These are phyloP conservation scores for Solanum chacoense DNA, from an alignment of 305 asterid species.

Conservation along the genomic window DNA sequence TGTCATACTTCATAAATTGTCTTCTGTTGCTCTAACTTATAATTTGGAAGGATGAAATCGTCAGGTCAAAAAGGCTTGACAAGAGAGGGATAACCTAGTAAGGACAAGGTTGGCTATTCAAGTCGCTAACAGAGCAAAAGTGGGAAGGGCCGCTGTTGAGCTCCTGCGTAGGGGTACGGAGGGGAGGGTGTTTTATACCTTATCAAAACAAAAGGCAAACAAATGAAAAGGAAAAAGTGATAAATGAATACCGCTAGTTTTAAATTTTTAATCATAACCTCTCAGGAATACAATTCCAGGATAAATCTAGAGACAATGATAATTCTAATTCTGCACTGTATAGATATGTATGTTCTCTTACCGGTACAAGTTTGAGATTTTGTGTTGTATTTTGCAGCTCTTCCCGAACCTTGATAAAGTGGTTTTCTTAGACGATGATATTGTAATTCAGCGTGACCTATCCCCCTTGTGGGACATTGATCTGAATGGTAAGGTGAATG, in stretches of 20 bases:
- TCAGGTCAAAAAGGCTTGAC: background rate
- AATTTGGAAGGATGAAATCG: background rate
- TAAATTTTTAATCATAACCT: background rate
- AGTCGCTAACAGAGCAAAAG: background rate
- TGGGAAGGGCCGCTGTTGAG: background rate
- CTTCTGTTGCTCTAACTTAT: background rate
- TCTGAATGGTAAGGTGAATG: constrained; percentile 68
- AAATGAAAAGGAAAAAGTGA: background rate
- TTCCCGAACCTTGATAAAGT: constrained; percentile 73
- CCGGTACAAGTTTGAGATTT: constrained; percentile 2
- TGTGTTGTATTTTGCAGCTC: constrained; percentile 37
- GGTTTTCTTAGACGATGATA: constrained; percentile 80
- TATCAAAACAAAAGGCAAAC: background rate
- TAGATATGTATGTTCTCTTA: background rate
- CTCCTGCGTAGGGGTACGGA: background rate
- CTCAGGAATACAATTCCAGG: background rate
- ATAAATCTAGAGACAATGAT: background rate
- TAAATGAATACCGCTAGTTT: background rate
- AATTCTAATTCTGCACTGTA: background rate
- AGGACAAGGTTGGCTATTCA: background rate
- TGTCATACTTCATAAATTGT: background rate
- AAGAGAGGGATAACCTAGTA: background rate
- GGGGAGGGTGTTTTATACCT: background rate
- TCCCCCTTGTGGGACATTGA: constrained; percentile 83
- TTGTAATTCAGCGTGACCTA: constrained; percentile 68